phyloP scores from a whole-genome alignment of 352 stramenopile genomes.

The Phytophthora uliginosa region DNA sequence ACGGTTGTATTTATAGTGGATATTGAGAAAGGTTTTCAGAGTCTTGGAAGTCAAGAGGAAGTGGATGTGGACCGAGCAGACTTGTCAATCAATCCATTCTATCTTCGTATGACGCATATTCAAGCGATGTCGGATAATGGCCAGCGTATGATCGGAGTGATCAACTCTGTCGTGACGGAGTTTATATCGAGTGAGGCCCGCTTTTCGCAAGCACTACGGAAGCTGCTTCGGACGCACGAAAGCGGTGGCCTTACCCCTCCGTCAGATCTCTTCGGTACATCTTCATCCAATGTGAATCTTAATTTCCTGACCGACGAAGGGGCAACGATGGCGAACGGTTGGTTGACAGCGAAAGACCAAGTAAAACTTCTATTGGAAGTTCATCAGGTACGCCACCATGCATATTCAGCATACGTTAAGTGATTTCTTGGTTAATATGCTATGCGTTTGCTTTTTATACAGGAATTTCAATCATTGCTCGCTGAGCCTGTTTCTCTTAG shows the following conservation, averaged over 20 bases:
- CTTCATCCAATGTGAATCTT: conserved; percentile 32
- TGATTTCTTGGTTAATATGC: not conserved
- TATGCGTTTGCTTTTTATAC: not conserved
- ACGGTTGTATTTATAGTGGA: conserved; percentile 50
- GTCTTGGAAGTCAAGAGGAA: conserved; percentile 57
- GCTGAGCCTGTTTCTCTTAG: conserved; percentile 78
- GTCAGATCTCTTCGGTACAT: conserved; percentile 56
- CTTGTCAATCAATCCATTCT: conserved; percentile 69
- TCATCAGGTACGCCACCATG: conserved; percentile 49
- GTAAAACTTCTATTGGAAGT: conserved; percentile 68
- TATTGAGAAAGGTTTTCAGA: conserved; percentile 79
- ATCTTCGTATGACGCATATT: conserved; percentile 72
- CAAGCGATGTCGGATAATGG: conserved; percentile 77
- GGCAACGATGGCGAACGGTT: conserved; percentile 61
- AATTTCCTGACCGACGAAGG: conserved; percentile 58
- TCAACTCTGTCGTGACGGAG: conserved; percentile 63
- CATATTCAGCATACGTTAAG: not conserved
- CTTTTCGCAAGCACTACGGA: conserved; percentile 62
- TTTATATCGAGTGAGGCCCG: conserved; percentile 68
- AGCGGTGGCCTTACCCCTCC: conserved; percentile 27
- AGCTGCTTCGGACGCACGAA: conserved; percentile 67
- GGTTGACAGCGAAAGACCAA: conserved; percentile 72
- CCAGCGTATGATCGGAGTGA: conserved; percentile 62
- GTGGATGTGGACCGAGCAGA: conserved; percentile 58
- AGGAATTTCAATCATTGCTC: conserved; percentile 85